These are phyloP conservation scores for Fomitopsis palustris DNA, from an alignment of 1,284 basidiomycete genomes.

Conservation along the genomic window DNA sequence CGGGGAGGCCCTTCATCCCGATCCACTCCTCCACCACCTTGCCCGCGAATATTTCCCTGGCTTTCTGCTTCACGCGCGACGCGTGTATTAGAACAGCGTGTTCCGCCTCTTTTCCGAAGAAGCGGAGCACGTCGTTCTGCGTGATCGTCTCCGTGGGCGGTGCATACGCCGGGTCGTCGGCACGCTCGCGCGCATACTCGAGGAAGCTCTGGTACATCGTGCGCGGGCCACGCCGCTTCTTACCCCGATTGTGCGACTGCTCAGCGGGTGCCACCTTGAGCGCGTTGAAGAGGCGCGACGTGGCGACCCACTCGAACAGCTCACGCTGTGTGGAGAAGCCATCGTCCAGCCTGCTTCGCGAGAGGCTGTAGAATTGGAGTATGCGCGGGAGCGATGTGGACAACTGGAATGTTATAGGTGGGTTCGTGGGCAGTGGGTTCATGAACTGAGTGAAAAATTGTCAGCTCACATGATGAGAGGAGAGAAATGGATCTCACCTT, in stretches of 20 bases:
- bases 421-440: slow-evolving; percentile 21
- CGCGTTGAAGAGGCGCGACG: slow-evolving; percentile 50
- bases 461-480: background rate
- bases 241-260: slow-evolving; percentile 30
- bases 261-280: slow-evolving; percentile 20
- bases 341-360: slow-evolving; percentile 42
- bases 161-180: background rate
- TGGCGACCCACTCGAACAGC: slow-evolving; percentile 53
- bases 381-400: slow-evolving; percentile 43
- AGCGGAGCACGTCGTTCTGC: slow-evolving; percentile 43
- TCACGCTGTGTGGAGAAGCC: slow-evolving; percentile 54
- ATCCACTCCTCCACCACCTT: slow-evolving; percentile 52
- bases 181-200: slow-evolving; percentile 35
- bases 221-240: slow-evolving; percentile 44
- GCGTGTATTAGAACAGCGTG: slow-evolving; percentile 37
- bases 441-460: slow-evolving; percentile 15
- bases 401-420: slow-evolving; percentile 27
- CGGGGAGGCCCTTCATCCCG: slow-evolving; percentile 41
- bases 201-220: slow-evolving; percentile 60
- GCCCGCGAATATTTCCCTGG: slow-evolving; percentile 50
- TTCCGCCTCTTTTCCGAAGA: slow-evolving; percentile 51
- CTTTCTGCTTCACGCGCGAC: slow-evolving; percentile 28
- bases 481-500: slow-evolving; percentile 40
- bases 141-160: slow-evolving; percentile 2
- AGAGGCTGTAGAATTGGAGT: slow-evolving; percentile 52